phyloP scores from a whole-genome alignment of 2,329 filamentous ascomycete genomes.

The Clarireedia paspali region DNA sequence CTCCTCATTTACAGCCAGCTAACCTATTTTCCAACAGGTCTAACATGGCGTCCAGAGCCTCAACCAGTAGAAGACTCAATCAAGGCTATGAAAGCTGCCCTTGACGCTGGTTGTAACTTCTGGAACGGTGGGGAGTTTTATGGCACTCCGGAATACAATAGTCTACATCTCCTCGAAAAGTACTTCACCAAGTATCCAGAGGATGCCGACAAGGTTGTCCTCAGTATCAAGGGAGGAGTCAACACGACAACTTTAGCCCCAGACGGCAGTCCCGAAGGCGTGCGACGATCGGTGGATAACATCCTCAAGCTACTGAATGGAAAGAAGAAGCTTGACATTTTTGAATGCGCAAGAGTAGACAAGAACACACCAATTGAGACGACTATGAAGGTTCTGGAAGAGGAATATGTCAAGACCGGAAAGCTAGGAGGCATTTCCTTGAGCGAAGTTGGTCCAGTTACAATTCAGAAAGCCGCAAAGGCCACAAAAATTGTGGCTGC shows the following conservation, averaged over 20 bases:
- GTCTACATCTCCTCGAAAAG: slow-evolving; percentile 47
- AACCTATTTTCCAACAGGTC: slow-evolving; percentile 16
- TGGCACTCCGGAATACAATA: slow-evolving; percentile 50
- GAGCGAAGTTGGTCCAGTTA: slow-evolving; percentile 35
- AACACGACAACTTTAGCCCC: slow-evolving; percentile 31
- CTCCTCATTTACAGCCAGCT: background rate
- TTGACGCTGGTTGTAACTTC: slow-evolving; percentile 38
- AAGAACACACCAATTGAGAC: slow-evolving; percentile 35
- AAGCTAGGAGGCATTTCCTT: slow-evolving; percentile 38
- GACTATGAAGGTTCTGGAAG: slow-evolving; percentile 24
- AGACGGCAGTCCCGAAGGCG: slow-evolving; percentile 45
- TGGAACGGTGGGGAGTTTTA: slow-evolving; percentile 64
- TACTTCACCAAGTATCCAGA: slow-evolving; percentile 60
- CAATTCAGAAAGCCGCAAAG: slow-evolving; percentile 34
- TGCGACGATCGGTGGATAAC: slow-evolving; percentile 52
- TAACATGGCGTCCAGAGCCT: slow-evolving; percentile 28
- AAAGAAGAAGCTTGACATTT: slow-evolving; percentile 47
- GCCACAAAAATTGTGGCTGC: slow-evolving; percentile 37
- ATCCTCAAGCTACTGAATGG: slow-evolving; percentile 41
- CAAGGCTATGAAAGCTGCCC: slow-evolving; percentile 46
- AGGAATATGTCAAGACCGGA: slow-evolving; percentile 34
- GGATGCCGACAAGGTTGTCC: slow-evolving; percentile 52
- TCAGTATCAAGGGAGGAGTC: slow-evolving; percentile 54
- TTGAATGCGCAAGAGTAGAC: slow-evolving; percentile 42
- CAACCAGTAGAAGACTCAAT: slow-evolving; percentile 42